phyloP scores from a whole-genome alignment of 1,139 yeast species.

The Blastobotrys aristatus region DNA sequence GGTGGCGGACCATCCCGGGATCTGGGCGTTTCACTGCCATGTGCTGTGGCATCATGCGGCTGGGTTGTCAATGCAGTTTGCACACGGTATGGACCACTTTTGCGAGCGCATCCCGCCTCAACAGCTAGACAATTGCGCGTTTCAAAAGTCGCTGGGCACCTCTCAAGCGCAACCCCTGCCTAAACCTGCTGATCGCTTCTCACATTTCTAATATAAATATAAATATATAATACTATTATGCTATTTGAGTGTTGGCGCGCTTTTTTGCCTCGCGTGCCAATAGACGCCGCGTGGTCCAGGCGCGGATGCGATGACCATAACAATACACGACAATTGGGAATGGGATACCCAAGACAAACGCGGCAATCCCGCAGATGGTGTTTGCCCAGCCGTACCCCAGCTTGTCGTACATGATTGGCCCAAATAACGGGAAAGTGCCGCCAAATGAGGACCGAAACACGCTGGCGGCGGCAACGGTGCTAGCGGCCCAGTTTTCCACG shows the following conservation, averaged over 20 bases:
- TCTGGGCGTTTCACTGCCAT: conserved; percentile 83
- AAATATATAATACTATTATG: background rate
- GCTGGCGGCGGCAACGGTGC: conserved; percentile 55
- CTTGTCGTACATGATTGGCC: conserved; percentile 31
- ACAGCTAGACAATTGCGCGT: conserved; percentile 9
- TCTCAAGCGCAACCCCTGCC: conserved; percentile 4
- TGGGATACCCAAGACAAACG: conserved; percentile 54
- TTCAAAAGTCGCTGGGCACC: background rate
- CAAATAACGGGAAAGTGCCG: conserved; percentile 43
- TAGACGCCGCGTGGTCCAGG: conserved; percentile 43
- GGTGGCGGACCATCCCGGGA: conserved; percentile 73
- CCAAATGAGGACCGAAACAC: conserved; percentile 56
- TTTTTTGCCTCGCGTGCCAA: background rate
- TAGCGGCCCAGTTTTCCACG: conserved; percentile 48
- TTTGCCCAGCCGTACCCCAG: conserved; percentile 64
- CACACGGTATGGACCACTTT: conserved; percentile 21
- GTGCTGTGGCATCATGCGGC: conserved; percentile 80
- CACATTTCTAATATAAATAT: background rate
- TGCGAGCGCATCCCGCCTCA: conserved; percentile 12
- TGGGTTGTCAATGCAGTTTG: conserved; percentile 53
- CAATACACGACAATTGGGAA: conserved; percentile 54
- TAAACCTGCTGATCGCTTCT: background rate
- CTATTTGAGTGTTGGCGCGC: background rate
- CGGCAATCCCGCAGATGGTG: conserved; percentile 53
- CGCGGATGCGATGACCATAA: conserved; percentile 52